Conservation (phyloP, 345 rosid species). For the Citrus trifoliata region DNA sequence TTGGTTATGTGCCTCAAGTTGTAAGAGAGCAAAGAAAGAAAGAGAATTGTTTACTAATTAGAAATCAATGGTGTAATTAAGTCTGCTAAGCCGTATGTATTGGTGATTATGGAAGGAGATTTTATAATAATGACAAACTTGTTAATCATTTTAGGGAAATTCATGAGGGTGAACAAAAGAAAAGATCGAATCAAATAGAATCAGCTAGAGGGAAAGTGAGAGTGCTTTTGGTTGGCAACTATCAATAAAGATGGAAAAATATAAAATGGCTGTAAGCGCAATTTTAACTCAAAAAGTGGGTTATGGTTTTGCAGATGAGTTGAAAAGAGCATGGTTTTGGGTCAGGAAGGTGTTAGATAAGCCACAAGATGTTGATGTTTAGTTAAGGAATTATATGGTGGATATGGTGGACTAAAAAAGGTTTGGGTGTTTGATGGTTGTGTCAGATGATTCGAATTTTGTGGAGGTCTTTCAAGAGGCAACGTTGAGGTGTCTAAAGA, state of each 20-base stretch:
- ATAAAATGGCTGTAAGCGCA: conserved; percentile 50
- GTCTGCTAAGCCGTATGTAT: conserved; percentile 35
- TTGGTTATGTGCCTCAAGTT: conserved; percentile 47
- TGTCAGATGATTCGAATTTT: conserved; percentile 75
- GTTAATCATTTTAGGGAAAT: conserved; percentile 73
- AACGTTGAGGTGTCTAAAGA: conserved; percentile 60
- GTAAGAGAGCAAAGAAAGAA: conserved; percentile 56
- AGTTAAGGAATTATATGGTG: conserved; percentile 63
- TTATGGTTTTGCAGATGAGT: conserved; percentile 64
- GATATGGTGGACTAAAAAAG: conserved; percentile 66
- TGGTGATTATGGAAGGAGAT: conserved; percentile 70
- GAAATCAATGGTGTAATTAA: conserved; percentile 59
- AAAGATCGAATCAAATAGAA: conserved; percentile 76
- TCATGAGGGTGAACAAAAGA: conserved; percentile 67
- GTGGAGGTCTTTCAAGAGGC: conserved; percentile 67
- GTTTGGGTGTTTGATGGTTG: conserved; percentile 73
- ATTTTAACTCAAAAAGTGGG: conserved; percentile 63
- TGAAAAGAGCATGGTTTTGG: conserved; percentile 70
- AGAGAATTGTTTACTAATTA: conserved; percentile 46
- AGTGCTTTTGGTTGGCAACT: conserved; percentile 63
- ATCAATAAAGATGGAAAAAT: conserved; percentile 80
- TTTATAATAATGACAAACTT: conserved; percentile 63
- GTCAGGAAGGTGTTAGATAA: conserved; percentile 54
- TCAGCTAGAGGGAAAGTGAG: conserved; percentile 69
- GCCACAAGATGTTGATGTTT: conserved; percentile 73